Conservation (phyloP, 2,329 filamentous ascomycete genomes). For the Aulographum hederae region DNA sequence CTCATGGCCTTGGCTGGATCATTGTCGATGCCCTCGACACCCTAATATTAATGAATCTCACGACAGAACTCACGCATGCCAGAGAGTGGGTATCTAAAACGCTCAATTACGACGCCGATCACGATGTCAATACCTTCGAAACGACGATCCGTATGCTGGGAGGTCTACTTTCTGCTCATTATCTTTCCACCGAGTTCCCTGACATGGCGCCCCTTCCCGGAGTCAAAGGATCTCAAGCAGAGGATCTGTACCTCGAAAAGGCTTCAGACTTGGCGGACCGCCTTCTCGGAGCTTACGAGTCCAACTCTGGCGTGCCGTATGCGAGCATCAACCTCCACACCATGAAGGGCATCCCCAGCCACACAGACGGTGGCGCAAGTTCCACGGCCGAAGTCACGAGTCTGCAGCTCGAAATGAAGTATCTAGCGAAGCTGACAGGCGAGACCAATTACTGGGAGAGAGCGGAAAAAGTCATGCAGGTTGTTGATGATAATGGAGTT, state of each 20-base stretch:
- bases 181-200: conserved; percentile 71
- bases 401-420: conserved; percentile 92
- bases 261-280: conserved; percentile 83
- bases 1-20: conserved; percentile 88
- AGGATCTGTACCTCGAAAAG: conserved; percentile 92
- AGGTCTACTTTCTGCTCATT: conserved; percentile 81
- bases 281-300: conserved; percentile 73
- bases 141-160: conserved; percentile 96
- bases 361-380: conserved; percentile 70
- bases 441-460: conserved; percentile 86
- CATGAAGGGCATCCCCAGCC: conserved; percentile 57
- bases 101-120: conserved; percentile 74
- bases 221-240: conserved; percentile 25
- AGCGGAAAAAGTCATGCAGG: conserved; percentile 78
- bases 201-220: conserved; percentile 58
- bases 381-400: conserved; percentile 89
- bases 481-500: conserved; percentile 66
- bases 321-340: conserved; percentile 79
- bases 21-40: conserved; percentile 94
- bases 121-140: conserved; percentile 95
- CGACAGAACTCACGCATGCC: conserved; percentile 64
- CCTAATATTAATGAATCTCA: conserved; percentile 96
- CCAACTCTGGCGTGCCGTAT: conserved; percentile 68
- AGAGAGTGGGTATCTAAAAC: conserved; percentile 73
- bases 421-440: conserved; percentile 83